phyloP scores from a whole-genome alignment of 441 rosid species.

The Pelargonium exstipulatum region DNA sequence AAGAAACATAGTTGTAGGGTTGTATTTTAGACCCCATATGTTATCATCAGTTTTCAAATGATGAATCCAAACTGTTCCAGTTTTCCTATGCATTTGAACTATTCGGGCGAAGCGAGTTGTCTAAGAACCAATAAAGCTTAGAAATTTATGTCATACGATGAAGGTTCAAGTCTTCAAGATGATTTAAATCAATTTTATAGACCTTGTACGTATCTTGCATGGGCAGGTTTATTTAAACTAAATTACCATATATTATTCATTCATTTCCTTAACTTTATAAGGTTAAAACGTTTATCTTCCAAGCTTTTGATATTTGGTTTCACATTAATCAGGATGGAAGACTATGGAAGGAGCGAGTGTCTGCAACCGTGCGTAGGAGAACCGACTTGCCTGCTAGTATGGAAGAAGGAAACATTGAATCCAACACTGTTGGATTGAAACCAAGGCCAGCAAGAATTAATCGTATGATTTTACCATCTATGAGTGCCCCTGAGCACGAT shows the following conservation, averaged over 20 bases:
- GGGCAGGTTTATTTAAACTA: background rate
- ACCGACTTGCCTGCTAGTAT: background rate
- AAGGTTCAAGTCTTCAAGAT: background rate
- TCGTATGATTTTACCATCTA: background rate
- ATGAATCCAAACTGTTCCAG: background rate
- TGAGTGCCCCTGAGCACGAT: background rate
- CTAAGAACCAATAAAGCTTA: background rate
- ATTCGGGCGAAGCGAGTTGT: background rate
- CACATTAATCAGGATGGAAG: background rate
- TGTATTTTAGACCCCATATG: background rate
- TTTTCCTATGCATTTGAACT: background rate
- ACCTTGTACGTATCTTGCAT: background rate
- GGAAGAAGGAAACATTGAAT: background rate
- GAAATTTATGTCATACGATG: background rate
- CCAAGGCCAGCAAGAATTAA: background rate
- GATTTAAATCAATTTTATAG: background rate
- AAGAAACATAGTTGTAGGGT: no score
- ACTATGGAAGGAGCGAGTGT: constrained; percentile 4
- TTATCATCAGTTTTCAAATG: background rate
- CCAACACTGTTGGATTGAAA: background rate
- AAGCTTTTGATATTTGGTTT: background rate
- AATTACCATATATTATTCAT: background rate
- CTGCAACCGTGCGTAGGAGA: background rate
- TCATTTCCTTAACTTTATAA: background rate
- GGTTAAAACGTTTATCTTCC: background rate